Evolutionary conservation across 768 basidiomycete species (phyloP).

Genomic region (Xerocomus potaroensis): DNA sequence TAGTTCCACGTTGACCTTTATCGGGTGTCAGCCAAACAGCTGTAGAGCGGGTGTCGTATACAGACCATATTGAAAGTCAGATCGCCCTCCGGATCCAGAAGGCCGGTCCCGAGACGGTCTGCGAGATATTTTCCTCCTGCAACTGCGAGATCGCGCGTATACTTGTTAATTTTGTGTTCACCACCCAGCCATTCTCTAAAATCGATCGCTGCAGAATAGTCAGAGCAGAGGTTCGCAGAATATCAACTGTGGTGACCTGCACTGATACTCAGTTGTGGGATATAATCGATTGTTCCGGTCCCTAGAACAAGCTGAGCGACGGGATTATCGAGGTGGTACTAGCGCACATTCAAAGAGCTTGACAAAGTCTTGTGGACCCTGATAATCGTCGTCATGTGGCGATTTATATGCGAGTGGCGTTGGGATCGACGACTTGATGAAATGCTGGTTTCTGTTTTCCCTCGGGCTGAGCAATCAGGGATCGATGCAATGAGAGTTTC

Average conservation of each 20-base stretch:
- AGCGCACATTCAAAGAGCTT: constrained; percentile 44
- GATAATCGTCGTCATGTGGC: constrained; percentile 34
- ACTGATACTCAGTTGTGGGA: constrained; percentile 49
- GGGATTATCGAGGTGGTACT: neutral
- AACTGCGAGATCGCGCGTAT: constrained; percentile 66
- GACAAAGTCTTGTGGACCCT: constrained; percentile 37
- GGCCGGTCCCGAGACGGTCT: constrained; percentile 53
- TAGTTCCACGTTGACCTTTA: constrained; percentile 39
- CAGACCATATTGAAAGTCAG: constrained; percentile 69
- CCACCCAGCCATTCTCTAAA: constrained; percentile 76
- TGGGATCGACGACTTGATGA: constrained; percentile 57
- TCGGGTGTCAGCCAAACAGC: neutral
- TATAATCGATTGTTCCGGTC: constrained; percentile 60
- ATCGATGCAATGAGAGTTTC: neutral
- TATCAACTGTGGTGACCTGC: constrained; percentile 37
- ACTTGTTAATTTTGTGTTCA: constrained; percentile 64
- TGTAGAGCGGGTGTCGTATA: neutral
- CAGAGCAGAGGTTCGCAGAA: neutral
- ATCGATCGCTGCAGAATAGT: constrained; percentile 49
- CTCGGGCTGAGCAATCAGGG: neutral
- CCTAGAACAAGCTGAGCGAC: constrained; percentile 35
- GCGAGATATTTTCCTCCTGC: constrained; percentile 60
- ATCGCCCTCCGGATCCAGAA: constrained; percentile 58
- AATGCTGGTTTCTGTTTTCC: constrained; percentile 52
- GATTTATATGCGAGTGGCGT: constrained; percentile 52